Conservation (phyloP, 306 rosid genomes). For the Cicer yamashitae region DNA sequence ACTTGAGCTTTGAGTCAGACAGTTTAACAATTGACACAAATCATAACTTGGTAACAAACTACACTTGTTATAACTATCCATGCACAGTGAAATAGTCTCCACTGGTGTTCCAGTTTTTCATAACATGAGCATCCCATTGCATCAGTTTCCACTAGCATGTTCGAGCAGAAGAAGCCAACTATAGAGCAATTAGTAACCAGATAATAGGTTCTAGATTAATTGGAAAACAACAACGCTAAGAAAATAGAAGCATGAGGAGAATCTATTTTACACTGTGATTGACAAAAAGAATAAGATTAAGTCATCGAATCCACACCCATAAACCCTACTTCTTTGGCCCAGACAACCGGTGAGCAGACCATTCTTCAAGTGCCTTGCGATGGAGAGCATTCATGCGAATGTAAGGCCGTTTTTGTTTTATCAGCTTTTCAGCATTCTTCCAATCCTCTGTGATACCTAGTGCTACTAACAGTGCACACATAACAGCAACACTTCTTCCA, state of each 20-base stretch:
- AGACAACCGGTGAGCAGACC: slow-evolving; percentile 78
- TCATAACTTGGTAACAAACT: slow-evolving; percentile 18
- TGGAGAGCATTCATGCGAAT: slow-evolving; percentile 84
- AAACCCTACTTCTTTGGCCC: slow-evolving; percentile 51
- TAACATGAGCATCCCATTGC: slow-evolving; percentile 15
- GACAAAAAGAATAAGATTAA: slow-evolving; percentile 41
- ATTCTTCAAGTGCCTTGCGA: slow-evolving; percentile 77
- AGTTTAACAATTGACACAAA: slow-evolving; percentile 18
- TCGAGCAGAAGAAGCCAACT: slow-evolving; percentile 18
- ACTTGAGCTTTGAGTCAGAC: not conserved
- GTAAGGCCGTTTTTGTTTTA: slow-evolving; percentile 71
- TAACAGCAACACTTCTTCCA: slow-evolving; percentile 94
- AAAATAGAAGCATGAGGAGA: slow-evolving; percentile 21
- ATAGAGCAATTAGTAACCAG: slow-evolving; percentile 25
- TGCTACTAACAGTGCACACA: slow-evolving; percentile 90
- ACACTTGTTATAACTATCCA: slow-evolving; percentile 26
- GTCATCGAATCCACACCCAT: slow-evolving; percentile 27
- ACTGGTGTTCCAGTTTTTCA: slow-evolving; percentile 20
- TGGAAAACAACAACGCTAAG: slow-evolving; percentile 15
- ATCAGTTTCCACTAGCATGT: slow-evolving; percentile 26
- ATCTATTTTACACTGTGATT: slow-evolving; percentile 15
- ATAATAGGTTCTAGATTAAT: not conserved
- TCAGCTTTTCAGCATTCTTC: slow-evolving; percentile 85
- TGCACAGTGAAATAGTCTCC: slow-evolving; percentile 8
- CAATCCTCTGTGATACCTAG: slow-evolving; percentile 83